Base-by-base conservation (phyloP, 164 flowering plant genomes). In the Liquidambar formosana region DNA sequence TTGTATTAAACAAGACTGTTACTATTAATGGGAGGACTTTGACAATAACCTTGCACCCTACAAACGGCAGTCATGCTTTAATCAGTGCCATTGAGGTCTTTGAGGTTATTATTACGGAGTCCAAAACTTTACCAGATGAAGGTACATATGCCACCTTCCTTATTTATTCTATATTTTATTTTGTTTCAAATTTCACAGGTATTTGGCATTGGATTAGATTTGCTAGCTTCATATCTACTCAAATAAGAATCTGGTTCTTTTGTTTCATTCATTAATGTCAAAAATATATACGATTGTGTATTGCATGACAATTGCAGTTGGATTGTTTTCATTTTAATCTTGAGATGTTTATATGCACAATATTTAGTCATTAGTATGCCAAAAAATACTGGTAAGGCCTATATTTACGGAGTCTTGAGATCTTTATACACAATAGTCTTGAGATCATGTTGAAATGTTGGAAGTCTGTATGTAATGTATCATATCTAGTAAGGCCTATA, bases 51-150 rank as follows among this genome's bases (percentile, higher is more conserved):
- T 13, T 96, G 67, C 87, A 78, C 38, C 97, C 98, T 18, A 84
- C 79, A 28, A 82, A 80, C 68, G 97, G 95, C 10, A 74, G 69
- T 68, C 80, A 74, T 74, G 93, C 90, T 3, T 78, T 90, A 45
- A 80, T 96, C 71, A 88, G 70, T 86, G 98, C 96, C 52, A 88
- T 96, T 72, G 99, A 96, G 79, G 82, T 96, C 71, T 90, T 96
- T 73, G 94, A 93, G 74, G 72, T 96, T 66, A 78, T 96, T 57
- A 58, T 70, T 2, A 80, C 89, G 3, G 98, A 93, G 80, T 81
- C 83, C 21, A 86, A 84, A 71, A 96, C 97, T 65, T 73, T 79
- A 47, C 46, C 59, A 10, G 86, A 74, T 63, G 98, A 96, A 92
- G 97, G 99, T 92, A 87, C 26, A 15, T 38, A 59, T 18, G 11